These are phyloP conservation scores for Firmiana major DNA, from an alignment of 345 rosid species.

Conservation along the genomic window DNA sequence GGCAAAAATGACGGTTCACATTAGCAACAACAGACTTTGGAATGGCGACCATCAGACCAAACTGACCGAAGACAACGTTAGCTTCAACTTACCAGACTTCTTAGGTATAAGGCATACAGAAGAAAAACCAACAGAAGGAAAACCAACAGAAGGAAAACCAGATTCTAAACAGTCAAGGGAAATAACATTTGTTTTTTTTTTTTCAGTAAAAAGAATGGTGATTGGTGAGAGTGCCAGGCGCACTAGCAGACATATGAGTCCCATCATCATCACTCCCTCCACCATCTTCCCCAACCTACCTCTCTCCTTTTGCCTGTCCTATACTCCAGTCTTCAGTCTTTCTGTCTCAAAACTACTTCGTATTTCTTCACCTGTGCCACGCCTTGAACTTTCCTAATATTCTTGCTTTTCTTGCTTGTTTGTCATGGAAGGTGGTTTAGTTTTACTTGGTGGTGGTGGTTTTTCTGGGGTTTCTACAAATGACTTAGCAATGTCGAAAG, in stretches of 20 bases:
- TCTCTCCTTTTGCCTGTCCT: slow-evolving; percentile 16
- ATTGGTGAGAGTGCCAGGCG: slow-evolving; percentile 52
- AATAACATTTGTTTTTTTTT: neutral
- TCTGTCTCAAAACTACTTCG: neutral
- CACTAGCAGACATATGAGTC: slow-evolving; percentile 80
- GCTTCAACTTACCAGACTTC: too few relatives aligned
- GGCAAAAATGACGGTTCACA: neutral
- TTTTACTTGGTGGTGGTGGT: slow-evolving; percentile 29
- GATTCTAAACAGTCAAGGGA: slow-evolving; percentile 37
- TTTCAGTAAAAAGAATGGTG: slow-evolving; percentile 13
- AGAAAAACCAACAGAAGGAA: too few relatives aligned
- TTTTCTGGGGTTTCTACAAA: slow-evolving; percentile 25
- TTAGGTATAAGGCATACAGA: too few relatives aligned
- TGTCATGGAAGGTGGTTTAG: slow-evolving; percentile 36
- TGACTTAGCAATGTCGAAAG: slow-evolving; percentile 32
- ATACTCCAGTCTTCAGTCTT: too few relatives aligned
- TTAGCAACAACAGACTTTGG: neutral
- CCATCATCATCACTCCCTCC: slow-evolving; percentile 68
- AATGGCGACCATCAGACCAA: neutral
- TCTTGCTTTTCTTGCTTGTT: slow-evolving; percentile 13
- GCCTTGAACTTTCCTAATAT: slow-evolving; percentile 20
- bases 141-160: slow-evolving; percentile 34
- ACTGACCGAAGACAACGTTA: too few relatives aligned
- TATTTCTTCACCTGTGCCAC: slow-evolving; percentile 22
- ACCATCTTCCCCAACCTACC: slow-evolving; percentile 33